Conservation (phyloP, 2,329 filamentous ascomycete genomes). For the Podosphaera xanthii region DNA sequence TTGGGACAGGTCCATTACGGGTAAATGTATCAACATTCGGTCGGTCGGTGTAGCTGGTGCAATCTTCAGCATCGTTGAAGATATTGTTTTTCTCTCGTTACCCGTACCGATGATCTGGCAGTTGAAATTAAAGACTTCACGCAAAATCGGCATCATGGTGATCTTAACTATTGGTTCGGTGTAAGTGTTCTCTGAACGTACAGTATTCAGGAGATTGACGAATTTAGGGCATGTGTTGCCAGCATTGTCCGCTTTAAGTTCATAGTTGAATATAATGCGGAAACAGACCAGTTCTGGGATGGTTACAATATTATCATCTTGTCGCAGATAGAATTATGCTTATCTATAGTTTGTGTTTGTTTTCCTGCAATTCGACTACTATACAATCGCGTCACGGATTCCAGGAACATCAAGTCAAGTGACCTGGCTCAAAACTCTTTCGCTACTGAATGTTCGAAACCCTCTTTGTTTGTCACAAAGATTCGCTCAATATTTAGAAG, state of each 20-base stretch:
- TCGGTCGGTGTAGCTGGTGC: neutral
- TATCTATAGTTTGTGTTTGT: conserved; percentile 1
- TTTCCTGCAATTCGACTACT: neutral
- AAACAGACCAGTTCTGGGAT: conserved; percentile 1
- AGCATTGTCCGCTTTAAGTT: neutral
- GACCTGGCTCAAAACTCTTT: neutral
- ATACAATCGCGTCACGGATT: neutral
- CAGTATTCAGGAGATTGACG: neutral
- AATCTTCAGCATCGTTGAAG: neutral
- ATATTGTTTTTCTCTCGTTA: neutral
- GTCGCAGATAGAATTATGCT: neutral
- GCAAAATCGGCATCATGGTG: neutral
- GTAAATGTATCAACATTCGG: neutral
- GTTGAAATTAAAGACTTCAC: neutral
- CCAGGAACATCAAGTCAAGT: too few relatives aligned
- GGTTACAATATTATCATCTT: neutral
- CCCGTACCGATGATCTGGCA: neutral
- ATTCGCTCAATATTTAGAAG: neutral
- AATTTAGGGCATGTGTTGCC: neutral
- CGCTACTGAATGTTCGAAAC: neutral
- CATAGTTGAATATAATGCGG: neutral
- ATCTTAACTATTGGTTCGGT: neutral
- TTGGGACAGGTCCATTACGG: neutral
- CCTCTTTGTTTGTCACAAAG: neutral
- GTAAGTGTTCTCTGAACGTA: neutral